Base-by-base conservation (phyloP, 495 filamentous ascomycete genomes). In the Trichoderma parareesei region DNA sequence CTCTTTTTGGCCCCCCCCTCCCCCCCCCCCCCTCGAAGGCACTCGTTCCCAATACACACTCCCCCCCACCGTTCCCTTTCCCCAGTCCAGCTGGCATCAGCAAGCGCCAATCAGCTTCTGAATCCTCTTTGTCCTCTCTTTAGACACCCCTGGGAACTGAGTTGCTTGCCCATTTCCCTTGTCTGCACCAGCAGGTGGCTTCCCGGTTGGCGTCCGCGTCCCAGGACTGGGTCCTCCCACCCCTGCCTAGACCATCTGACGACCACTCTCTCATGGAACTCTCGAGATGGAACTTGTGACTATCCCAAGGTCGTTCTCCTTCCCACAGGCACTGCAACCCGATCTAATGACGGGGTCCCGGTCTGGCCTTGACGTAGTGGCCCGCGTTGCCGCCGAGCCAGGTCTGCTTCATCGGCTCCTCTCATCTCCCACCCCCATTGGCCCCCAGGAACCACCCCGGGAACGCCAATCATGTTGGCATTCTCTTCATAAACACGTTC, bases 401-500 rank as follows among this genome's bases (percentile, higher is more conserved):
- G 41, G 35, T 61, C 60, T 60, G 57, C 33, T 41, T 60, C 27
- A 41, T 60, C 38, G 55, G 37, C 55, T 60, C 59, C 59, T 61
- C 38, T 61, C 48, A 55, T 55, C 59, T 61, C 59, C 35, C 16
- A 4, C 38, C 60, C 60, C 60, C 18, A 61, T 61, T 61, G 60
- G 60, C 41, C 60, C 27, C 46, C 38, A 42, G 27, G 38, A 61
- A 20, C 35, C 38, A 16, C 57, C 60, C 60, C 9, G 38, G 60
- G 14, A 37, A 61, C 60, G 38, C 60, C 60, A 61, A 61, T 61
- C 60, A 61, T 38, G 20, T 40, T 61, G 41, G 38, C 60, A 61
- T 61, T 43, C 35, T 18, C 60, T 43, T 61, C 41, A 40, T 61
- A 43, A 61, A 61, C 53, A 35, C 53, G 53, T 57, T 57, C 53